These are phyloP conservation scores for Microdochium nivale DNA, from an alignment of 2,329 filamentous ascomycete species.

Conservation along the genomic window DNA sequence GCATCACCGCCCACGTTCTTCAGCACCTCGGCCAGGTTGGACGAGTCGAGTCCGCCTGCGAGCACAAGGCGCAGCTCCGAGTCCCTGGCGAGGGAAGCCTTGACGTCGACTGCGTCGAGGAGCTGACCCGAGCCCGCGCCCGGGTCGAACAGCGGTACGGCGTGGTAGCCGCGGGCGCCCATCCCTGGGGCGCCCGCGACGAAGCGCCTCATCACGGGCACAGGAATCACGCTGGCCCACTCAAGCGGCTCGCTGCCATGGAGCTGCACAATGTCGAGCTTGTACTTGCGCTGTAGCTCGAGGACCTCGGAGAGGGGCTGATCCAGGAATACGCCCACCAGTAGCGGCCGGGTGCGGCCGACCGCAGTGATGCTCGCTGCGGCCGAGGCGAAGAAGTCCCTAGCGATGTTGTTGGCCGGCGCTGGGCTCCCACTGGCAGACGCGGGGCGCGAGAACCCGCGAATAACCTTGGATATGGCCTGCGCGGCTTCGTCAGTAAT, in stretches of 20 bases:
- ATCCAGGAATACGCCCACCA: slow-evolving; percentile 92
- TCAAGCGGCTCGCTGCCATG: slow-evolving; percentile 90
- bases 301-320: slow-evolving; percentile 79
- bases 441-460: slow-evolving; percentile 35
- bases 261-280: slow-evolving; percentile 83
- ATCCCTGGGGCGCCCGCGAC: slow-evolving; percentile 67
- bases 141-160: slow-evolving; percentile 77
- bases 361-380: slow-evolving; percentile 31
- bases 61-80: slow-evolving; percentile 66
- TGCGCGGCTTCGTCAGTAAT: slow-evolving; percentile 72
- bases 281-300: slow-evolving; percentile 64
- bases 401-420: slow-evolving; percentile 25
- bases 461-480: slow-evolving; percentile 72
- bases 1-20: slow-evolving; percentile 50
- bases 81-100: slow-evolving; percentile 56
- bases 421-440: slow-evolving; percentile 16
- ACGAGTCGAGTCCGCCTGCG: slow-evolving; percentile 74
- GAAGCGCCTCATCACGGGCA: slow-evolving; percentile 85
- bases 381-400: slow-evolving; percentile 66
- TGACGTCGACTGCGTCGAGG: slow-evolving; percentile 64
- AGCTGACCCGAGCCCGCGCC: slow-evolving; percentile 76
- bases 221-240: slow-evolving; percentile 82
- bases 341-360: slow-evolving; percentile 50
- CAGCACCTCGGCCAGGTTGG: slow-evolving; percentile 66
- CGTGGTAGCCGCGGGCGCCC: slow-evolving; percentile 70